Conservation (phyloP, 129 eudicot genomes). For the Deinandra increscens region DNA sequence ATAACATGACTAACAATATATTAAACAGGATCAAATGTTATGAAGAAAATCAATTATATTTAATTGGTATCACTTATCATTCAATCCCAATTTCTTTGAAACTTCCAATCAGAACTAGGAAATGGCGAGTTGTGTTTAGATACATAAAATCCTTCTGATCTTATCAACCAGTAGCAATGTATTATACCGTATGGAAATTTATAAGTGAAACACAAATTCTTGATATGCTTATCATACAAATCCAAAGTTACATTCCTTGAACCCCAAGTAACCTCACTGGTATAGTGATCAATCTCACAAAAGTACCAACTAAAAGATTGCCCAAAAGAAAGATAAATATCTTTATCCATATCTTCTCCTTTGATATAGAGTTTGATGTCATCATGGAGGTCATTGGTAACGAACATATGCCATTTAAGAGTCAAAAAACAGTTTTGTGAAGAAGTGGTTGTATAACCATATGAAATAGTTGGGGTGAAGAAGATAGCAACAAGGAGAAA, state of each 20-base stretch:
- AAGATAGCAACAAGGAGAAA: background rate
- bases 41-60: no score
- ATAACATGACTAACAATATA: no score
- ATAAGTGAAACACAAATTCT: background rate
- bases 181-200: background rate
- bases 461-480: background rate
- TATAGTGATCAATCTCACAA: background rate
- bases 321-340: background rate
- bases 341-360: background rate
- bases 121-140: background rate
- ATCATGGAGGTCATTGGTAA: background rate
- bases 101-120: slow-evolving; percentile 4
- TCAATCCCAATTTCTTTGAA: background rate
- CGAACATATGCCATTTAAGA: slow-evolving; percentile 2
- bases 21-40: no score
- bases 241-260: background rate
- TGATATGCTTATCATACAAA: background rate
- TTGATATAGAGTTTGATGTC: background rate
- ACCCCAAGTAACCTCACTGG: background rate
- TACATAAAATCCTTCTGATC: background rate
- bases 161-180: slow-evolving; percentile 3
- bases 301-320: background rate
- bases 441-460: background rate
- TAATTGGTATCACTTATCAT: no score
- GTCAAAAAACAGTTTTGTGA: background rate